Conservation (phyloP, 2,329 filamentous ascomycete species). For the Epichloe brachyelytri region DNA sequence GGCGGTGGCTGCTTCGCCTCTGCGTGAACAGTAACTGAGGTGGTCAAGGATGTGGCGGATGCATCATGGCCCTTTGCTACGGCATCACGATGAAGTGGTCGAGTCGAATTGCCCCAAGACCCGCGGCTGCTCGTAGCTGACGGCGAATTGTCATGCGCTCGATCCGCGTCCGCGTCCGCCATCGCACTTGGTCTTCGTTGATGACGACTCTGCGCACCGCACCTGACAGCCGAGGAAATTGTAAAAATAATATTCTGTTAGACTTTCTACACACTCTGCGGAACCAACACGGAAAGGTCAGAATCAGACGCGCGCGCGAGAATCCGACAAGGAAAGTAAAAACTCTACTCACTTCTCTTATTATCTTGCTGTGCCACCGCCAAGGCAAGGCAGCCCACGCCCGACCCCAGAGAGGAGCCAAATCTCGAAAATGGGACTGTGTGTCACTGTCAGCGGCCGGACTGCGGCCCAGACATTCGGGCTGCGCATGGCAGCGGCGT, state of each 20-base stretch:
- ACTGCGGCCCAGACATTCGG: no score
- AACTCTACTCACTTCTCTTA: neutral
- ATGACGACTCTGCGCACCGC: neutral
- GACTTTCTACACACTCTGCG: no score
- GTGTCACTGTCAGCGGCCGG: no score
- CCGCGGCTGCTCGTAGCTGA: neutral
- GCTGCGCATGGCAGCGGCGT: no score
- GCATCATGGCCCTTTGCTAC: neutral
- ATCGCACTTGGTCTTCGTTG: neutral
- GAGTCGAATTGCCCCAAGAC: neutral
- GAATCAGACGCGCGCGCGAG: neutral
- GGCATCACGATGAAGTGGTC: neutral
- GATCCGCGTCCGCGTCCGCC: neutral
- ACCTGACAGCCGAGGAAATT: neutral
- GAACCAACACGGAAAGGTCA: no score
- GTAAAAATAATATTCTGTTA: neutral
- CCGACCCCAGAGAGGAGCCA: no score
- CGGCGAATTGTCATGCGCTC: neutral
- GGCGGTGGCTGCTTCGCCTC: slow-evolving; percentile 2
- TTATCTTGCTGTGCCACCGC: no score
- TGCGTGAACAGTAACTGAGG: neutral
- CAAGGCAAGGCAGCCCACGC: no score
- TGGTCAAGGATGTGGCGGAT: neutral
- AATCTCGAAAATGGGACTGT: no score
- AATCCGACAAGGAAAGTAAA: neutral